phyloP scores from a whole-genome alignment of 805 yeast genomes.

The Yarrowia sp. region DNA sequence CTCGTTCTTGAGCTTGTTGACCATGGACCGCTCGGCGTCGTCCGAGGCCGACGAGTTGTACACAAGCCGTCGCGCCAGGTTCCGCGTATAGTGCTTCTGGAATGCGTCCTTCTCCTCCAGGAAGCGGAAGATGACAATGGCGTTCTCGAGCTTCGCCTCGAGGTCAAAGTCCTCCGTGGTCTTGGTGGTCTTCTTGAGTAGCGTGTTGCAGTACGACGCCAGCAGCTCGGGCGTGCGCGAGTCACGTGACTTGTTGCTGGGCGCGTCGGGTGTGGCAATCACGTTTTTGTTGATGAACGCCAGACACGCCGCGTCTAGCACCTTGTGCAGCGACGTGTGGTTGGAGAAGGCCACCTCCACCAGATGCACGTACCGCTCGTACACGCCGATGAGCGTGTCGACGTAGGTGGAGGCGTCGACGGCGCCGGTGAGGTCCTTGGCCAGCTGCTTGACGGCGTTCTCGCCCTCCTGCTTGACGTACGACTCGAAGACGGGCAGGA shows the following conservation, averaged over 20 bases:
- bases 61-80: constrained; percentile 84
- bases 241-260: constrained; percentile 35
- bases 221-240: constrained; percentile 91
- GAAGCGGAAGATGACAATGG: constrained; percentile 82
- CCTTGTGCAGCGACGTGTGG: constrained; percentile 76
- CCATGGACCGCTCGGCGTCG: constrained; percentile 77
- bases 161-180: constrained; percentile 62
- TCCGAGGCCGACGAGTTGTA: constrained; percentile 82
- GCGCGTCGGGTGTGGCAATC: constrained; percentile 55
- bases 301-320: constrained; percentile 86
- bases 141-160: constrained; percentile 67
- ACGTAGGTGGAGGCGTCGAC: constrained; percentile 78
- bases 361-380: constrained; percentile 62
- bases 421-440: constrained; percentile 39
- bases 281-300: constrained; percentile 77
- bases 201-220: constrained; percentile 83
- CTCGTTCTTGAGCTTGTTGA: constrained; percentile 81
- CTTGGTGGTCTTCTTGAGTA: constrained; percentile 72
- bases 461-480: constrained; percentile 68
- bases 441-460: constrained; percentile 57
- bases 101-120: constrained; percentile 93
- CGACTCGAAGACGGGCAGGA: constrained; percentile 67
- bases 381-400: constrained; percentile 68
- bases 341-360: constrained; percentile 66
- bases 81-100: constrained; percentile 86